A percentile compares a stretch with the other conserved stretches of the same genome.
phyloP scores from a whole-genome alignment of 1,139 yeast genomes.

The Diutina ranongensis region DNA sequence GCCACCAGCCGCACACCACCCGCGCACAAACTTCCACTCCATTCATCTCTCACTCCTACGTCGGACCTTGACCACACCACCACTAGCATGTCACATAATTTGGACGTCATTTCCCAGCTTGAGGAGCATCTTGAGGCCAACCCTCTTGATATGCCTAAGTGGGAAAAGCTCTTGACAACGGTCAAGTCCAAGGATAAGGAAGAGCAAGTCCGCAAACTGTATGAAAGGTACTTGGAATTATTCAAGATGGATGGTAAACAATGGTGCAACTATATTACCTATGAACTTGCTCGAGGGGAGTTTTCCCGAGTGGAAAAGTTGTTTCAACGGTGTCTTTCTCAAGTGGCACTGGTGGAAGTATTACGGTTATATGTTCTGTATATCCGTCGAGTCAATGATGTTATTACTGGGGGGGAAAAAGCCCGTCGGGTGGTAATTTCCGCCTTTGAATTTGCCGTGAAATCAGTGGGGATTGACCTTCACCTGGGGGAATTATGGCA shows the following conservation, averaged over 20 bases:
- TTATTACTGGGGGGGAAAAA: slow-evolving; percentile 74
- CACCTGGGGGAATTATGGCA: slow-evolving; percentile 67
- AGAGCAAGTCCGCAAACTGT: slow-evolving; percentile 49
- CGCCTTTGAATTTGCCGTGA: slow-evolving; percentile 79
- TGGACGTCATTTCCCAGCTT: slow-evolving; percentile 44
- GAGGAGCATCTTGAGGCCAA: slow-evolving; percentile 49
- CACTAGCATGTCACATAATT: slow-evolving; percentile 4
- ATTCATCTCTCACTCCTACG: not conserved
- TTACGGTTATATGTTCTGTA: slow-evolving; percentile 71
- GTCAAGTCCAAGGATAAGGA: slow-evolving; percentile 48
- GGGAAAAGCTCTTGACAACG: slow-evolving; percentile 47
- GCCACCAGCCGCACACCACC: too few species aligned
- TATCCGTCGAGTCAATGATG: slow-evolving; percentile 68
- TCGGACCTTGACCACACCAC: not conserved
- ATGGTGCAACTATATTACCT: slow-evolving; percentile 67
- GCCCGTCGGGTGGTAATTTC: slow-evolving; percentile 67
- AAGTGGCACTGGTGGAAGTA: slow-evolving; percentile 49
- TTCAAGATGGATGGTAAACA: slow-evolving; percentile 58
- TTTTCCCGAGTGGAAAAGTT: slow-evolving; percentile 54
- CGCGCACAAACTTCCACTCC: too few species aligned
- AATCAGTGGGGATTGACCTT: slow-evolving; percentile 69
- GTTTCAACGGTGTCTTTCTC: slow-evolving; percentile 50
- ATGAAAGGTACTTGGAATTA: slow-evolving; percentile 46
- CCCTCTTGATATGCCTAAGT: slow-evolving; percentile 43
- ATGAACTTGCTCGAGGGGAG: slow-evolving; percentile 60